Base-by-base conservation (phyloP, 208 protist genomes). In the Phytomonas sp. region DNA sequence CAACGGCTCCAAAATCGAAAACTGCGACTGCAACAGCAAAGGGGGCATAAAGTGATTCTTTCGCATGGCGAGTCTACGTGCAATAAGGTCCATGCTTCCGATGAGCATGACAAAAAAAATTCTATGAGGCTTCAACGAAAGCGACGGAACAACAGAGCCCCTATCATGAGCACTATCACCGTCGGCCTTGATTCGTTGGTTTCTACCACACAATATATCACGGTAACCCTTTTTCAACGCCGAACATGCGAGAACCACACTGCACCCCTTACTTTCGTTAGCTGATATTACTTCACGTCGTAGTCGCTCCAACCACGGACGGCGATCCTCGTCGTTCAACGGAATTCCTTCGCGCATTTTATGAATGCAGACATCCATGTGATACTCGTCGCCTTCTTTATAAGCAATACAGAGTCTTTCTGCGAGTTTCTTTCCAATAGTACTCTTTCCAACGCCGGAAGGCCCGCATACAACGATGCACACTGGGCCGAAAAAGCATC, bases 371-470 rank as follows among this genome's bases (percentile, higher is more conserved):
- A 31, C 75, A 4, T 37, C 70, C 26, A 73, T 78, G 76, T 94
- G 89, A 62, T 83, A 93, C 36, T 88, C 76, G 36, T 96, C 91
- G 7, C 81, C 89, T 56, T 96, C 87, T 17, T 51, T 69, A 40
- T 94, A 93, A 23, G 26, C 43, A 63, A 72, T 84, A 40, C 74
- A 34, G 2, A 96, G 66, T 9, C 62, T 53, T 4, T 66, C 33
- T 2, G 90, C 86, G 11, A 96, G 73, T 6, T 31, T 51, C n/a
- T 36, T 43, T 8, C 75, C 89, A 62, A 93, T 81, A 4, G 88
- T 96, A 20, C 75, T 87, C 74, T 96, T 96, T 20, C 91, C 91
- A 28, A 75, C 73, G 61, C 87, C 91, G 2, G 78, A 91, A 1
- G 85, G 80, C 26, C 91, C 91, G 34, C 78, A 84, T 1, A 96